Evolutionary conservation across 2,329 filamentous ascomycete species (phyloP), one percentile per base, ranked within the genome.

Genomic region (Phaeophleospora eucalypticola): DNA sequence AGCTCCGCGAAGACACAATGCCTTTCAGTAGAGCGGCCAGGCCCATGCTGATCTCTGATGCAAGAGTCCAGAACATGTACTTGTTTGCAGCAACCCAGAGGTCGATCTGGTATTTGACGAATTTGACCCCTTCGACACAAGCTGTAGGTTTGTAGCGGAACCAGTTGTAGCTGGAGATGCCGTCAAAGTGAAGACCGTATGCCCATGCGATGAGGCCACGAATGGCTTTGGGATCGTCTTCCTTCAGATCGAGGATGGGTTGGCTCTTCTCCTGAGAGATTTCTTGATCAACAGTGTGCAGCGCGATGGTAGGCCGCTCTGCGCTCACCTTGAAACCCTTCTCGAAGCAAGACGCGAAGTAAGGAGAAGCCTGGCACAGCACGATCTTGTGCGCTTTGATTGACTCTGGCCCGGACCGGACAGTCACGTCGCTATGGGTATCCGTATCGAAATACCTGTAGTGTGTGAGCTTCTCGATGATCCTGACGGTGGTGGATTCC

Each of bases 301-400:
- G n/a, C n/a, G n/a, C n/a, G n/a, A n/a, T n/a, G n/a, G n/a, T n/a
- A n/a, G n/a, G n/a, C n/a, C 8, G 7, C 19, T 8, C 6, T 19
- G 4, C 7, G 27, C 7, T 4, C n/a, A 34, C 16, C 15, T 19
- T 19, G 40, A 35, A 34, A 12, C 12, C 27, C 7, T 14, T 18
- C 29, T 42, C 40, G 40, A 34, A 42, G 4, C 29, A 16, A 12
- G 4, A n/a, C 8, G 12, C 6, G 27, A 34, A 42, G 29, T 42
- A n/a, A 12, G 6, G 8, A n/a, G 40, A 42, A n/a, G 29, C 24
- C 15, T 16, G n/a, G 16, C 27, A 24, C 16, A 42, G 27, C 10
- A 42, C n/a, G 16, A 35, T 17, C 27, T 21, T 42, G 15, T 42
- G 40, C n/a, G 40, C 40, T n/a, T 24, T 21, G 19, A 39, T 15